Evolutionary conservation across 2,329 filamentous ascomycete genomes (phyloP).

Genomic region (Talaromyces sp.): DNA sequence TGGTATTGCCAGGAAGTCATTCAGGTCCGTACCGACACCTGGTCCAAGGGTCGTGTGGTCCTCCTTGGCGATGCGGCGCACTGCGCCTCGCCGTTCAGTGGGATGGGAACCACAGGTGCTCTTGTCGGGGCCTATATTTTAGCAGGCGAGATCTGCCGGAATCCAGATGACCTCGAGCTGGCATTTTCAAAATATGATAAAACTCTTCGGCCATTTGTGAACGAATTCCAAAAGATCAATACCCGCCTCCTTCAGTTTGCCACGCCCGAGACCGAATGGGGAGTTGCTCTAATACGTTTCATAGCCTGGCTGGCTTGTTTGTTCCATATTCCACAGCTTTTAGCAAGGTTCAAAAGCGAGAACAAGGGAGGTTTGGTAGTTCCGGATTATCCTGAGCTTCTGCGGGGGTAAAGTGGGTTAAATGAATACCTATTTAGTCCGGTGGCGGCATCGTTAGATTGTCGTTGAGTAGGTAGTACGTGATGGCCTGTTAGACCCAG

Average conservation of each 20-base stretch:
- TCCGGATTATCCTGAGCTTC: slow-evolving; percentile 23
- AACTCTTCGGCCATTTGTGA: slow-evolving; percentile 27
- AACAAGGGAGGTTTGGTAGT: slow-evolving; percentile 23
- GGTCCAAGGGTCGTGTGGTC: slow-evolving; percentile 35
- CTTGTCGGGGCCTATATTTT: slow-evolving; percentile 56
- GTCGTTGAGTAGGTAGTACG: too few species aligned
- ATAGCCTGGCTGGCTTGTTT: slow-evolving; percentile 15
- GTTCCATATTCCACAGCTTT: slow-evolving; percentile 19
- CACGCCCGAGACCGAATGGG: slow-evolving; percentile 24
- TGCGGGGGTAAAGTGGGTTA: not conserved
- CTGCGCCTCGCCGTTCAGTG: slow-evolving; percentile 37
- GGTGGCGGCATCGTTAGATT: too few species aligned
- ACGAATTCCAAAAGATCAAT: slow-evolving; percentile 23
- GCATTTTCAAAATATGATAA: slow-evolving; percentile 28
- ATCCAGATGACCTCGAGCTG: slow-evolving; percentile 18
- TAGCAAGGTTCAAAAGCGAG: slow-evolving; percentile 19
- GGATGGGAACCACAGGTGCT: slow-evolving; percentile 39
- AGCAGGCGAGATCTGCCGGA: slow-evolving; percentile 51
- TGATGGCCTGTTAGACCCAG: not conserved
- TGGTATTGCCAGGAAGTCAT: slow-evolving; percentile 49
- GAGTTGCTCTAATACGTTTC: slow-evolving; percentile 20
- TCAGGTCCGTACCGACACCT: slow-evolving; percentile 36
- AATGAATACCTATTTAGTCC: too few species aligned
- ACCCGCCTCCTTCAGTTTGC: slow-evolving; percentile 12
- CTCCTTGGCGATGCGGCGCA: slow-evolving; percentile 48